Evolutionary conservation across 345 rosid genomes (phyloP), one percentile per base, ranked within the genome.

Genomic region (Stellera chamaejasme): DNA sequence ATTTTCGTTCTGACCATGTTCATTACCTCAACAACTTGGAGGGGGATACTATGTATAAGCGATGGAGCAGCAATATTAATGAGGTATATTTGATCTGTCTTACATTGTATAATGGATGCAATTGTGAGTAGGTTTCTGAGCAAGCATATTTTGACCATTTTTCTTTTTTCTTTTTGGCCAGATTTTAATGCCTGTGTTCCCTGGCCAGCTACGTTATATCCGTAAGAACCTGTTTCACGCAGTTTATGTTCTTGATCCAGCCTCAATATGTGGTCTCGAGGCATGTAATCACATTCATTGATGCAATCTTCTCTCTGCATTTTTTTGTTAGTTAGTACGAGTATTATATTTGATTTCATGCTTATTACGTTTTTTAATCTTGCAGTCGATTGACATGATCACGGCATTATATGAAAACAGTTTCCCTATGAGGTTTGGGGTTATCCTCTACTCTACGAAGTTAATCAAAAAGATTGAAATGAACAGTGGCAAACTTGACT

Each of bases 171-270:
- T 52, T 58, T 61, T 55, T 70, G 13, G 79, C 75, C 59, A 93
- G 97, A 81, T 93, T 75, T 85, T 89, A 76, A 87, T 87, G 97
- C 99, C 99, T 47, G 96, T 85, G 56, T 93, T 81, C 81, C 95
- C 95, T 56, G 97, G 97, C 53, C 97, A 93, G 77, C 73, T 81
- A 54, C 99, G 88, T 57, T 90, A 93, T 62, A 84, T 93, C 62
- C 88, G 96, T 54, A 93, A 90, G 79, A 93, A 89, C 82, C 74
- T 93, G 62, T 93, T 75, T 71, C 96, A 93, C 79, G 96, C 99
- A 58, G 96, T 93, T 75, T 87, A 75, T 59, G 87, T 85, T 63
- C 72, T 93, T 68, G 97, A 93, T 85, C 97, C 99, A 55, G 88
- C 95, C 26, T 78, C 90, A 13, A 69, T 61, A 60, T 77, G 88